A percentile compares a stretch with the other conserved stretches of the same genome.
phyloP scores from a whole-genome alignment of 225 moss, liverwort and hornwort species.

The Straminergon stramineum region DNA sequence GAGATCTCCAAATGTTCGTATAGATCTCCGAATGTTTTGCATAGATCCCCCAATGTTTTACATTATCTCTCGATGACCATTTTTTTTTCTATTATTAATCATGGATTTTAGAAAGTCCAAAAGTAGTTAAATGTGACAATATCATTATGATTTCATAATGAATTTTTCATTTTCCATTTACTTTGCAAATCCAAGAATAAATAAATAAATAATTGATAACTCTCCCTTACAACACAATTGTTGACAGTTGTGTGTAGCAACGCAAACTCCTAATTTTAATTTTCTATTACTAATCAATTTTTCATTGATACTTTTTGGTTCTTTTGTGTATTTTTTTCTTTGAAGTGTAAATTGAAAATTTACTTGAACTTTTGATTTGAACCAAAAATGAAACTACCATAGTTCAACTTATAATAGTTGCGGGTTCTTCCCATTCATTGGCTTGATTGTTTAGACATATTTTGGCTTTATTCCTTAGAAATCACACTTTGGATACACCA shows the following conservation, averaged over 20 bases:
- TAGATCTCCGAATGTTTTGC: no score
- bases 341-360: not conserved
- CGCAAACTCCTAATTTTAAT: fast-evolving
- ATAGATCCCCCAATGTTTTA: no score
- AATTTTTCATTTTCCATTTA: fast-evolving
- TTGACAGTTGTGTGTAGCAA: not conserved
- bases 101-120: no score
- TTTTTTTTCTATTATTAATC: no score
- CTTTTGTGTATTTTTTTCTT: no score
- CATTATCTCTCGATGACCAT: no score
- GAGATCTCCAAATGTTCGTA: no score
- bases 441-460: not conserved
- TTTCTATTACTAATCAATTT: not conserved
- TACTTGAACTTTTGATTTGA: not conserved
- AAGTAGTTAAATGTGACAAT: no score
- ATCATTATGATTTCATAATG: not conserved
- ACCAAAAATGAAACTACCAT: not conserved
- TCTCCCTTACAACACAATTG: not conserved
- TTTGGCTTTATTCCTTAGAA: not conserved
- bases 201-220: not conserved
- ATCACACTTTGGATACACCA: not conserved
- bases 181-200: not conserved
- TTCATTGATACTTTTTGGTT: not conserved
- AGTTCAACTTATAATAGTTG: not conserved
- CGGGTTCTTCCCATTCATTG: not conserved